Conservation (phyloP, 805 yeast species). For the Saturnispora silvae region DNA sequence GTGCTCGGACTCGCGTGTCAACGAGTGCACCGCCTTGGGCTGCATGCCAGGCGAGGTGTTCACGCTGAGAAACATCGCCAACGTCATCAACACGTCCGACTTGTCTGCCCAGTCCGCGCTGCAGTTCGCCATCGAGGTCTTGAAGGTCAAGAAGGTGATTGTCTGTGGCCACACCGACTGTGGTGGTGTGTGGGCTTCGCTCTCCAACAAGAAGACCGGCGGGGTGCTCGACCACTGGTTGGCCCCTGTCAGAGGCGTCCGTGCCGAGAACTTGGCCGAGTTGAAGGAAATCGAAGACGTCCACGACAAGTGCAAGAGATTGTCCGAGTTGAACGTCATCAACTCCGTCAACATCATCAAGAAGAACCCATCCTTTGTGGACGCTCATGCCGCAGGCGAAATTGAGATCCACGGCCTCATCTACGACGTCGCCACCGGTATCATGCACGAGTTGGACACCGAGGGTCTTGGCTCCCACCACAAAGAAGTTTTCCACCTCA, state of each 20-base stretch:
- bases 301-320: constrained; percentile 42
- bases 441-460: constrained; percentile 30
- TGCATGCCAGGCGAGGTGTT: constrained; percentile 89
- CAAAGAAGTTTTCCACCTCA: constrained; percentile 21
- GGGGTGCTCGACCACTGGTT: constrained; percentile 68
- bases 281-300: constrained; percentile 42
- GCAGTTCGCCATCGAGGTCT: constrained; percentile 78
- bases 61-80: constrained; percentile 82
- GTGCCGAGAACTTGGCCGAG: constrained; percentile 45
- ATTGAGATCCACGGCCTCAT: constrained; percentile 75
- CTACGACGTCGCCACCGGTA: constrained; percentile 75
- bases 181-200: constrained; percentile 82
- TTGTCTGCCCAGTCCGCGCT: constrained; percentile 65
- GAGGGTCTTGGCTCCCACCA: constrained; percentile 14
- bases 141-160: constrained; percentile 70
- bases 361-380: constrained; percentile 55
- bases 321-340: constrained; percentile 68
- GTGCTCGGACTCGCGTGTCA: constrained; percentile 85
- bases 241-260: constrained; percentile 53
- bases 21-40: constrained; percentile 61
- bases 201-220: constrained; percentile 54
- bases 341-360: constrained; percentile 60
- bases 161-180: constrained; percentile 94
- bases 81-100: constrained; percentile 62
- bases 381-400: constrained; percentile 50